Conservation (phyloP, 208 protist species). For the Porcisia hertigi region DNA sequence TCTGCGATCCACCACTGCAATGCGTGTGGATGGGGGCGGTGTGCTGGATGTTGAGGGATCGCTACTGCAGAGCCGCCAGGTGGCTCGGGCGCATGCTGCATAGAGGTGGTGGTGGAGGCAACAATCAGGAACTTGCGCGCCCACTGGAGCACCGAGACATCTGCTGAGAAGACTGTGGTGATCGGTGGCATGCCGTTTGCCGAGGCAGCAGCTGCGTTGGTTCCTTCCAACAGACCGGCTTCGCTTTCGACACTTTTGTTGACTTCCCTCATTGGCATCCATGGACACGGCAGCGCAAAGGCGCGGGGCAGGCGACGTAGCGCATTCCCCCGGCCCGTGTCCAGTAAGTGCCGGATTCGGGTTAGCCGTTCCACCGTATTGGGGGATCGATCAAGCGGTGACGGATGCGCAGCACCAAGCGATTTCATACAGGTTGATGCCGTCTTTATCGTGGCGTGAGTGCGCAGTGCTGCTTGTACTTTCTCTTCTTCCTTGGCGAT, state of each 20-base stretch:
- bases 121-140: constrained; percentile 39
- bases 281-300: constrained; percentile 17
- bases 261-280: constrained; percentile 7
- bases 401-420: neutral
- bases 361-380: constrained; percentile 6
- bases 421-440: neutral
- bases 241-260: neutral
- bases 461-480: neutral
- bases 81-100: neutral
- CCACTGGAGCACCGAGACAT: constrained; percentile 31
- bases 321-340: constrained; percentile 26
- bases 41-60: neutral
- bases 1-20: constrained; percentile 51
- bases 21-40: constrained; percentile 6
- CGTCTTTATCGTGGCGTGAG: neutral
- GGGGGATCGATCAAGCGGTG: neutral
- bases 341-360: constrained; percentile 29
- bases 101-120: neutral
- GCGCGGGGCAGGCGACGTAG: constrained; percentile 29
- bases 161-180: neutral
- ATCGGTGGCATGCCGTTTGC: constrained; percentile 5
- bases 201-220: neutral
- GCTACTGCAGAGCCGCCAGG: neutral
- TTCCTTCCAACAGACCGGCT: no score
- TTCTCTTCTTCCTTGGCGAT: constrained; percentile 21